Evolutionary conservation across 805 yeast species (phyloP).

Genomic region (Soucietia sequanensis): DNA sequence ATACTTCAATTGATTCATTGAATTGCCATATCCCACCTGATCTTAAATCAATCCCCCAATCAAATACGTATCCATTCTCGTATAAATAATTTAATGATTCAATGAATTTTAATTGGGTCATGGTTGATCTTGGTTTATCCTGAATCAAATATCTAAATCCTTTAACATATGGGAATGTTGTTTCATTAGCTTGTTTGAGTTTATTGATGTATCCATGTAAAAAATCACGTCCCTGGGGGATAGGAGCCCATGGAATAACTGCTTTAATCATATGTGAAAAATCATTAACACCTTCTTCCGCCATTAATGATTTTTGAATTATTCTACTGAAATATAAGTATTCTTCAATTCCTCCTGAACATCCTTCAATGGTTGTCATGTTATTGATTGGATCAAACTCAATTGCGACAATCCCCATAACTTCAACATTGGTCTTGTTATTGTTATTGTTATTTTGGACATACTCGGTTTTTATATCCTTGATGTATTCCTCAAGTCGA

Average conservation of each 20-base stretch:
- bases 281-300: conserved; percentile 10
- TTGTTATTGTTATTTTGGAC: too few species aligned
- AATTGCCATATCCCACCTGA: conserved; percentile 40
- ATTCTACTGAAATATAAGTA: conserved; percentile 17
- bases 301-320: conserved; percentile 6
- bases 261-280: conserved; percentile 17
- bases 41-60: conserved; percentile 41
- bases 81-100: conserved; percentile 35
- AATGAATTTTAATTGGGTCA: conserved; percentile 24
- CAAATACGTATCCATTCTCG: conserved; percentile 29
- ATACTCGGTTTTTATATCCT: too few species aligned
- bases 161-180: conserved; percentile 18
- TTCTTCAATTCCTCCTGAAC: conserved; percentile 20
- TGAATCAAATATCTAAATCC: conserved; percentile 46
- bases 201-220: conserved; percentile 14
- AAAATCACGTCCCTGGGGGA: conserved; percentile 27
- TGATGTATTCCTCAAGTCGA: conserved; percentile 28
- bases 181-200: conserved; percentile 8
- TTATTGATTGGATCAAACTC: conserved; percentile 31
- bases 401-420: conserved; percentile 30
- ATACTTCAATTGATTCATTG: conserved; percentile 30
- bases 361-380: conserved; percentile 12
- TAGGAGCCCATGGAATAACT: conserved; percentile 47
- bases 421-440: conserved; percentile 6
- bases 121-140: conserved; percentile 38